Base-by-base conservation (phyloP, 768 basidiomycete genomes). In the Clathrus columnatus region DNA sequence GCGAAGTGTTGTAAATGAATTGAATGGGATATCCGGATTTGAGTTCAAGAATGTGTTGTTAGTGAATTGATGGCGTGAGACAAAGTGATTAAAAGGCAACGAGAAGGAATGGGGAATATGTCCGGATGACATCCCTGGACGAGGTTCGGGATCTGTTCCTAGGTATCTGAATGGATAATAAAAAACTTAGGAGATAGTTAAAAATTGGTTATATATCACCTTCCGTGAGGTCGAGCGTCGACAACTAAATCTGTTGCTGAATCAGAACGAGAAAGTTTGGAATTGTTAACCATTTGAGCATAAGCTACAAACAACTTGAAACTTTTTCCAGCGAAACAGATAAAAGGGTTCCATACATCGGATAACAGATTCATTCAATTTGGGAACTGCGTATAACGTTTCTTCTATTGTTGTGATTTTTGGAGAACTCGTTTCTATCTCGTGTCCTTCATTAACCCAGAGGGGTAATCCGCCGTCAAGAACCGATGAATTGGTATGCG, bases 381-480 rank as follows among this genome's bases (percentile, higher is more conserved):
- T 58, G 46, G 85, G 86, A 23, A 66, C 65, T 36, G 80, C 73
- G 63, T 90, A 89, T 1, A 56, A 61, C 32, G 69, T 62, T 59
- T 60, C 60, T 48, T 47, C 11, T 62, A 61, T 17, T 67, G 62
- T 48, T 57, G 56, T 18, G 64, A 57, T 47, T 28, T 27, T 49
- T 14, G 67, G 48, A 17, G 65, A 54, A 5, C 71, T 69, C 21
- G 64, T 63, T 48, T 81, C 83, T 8, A 80, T 63, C n/a, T 76
- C 72, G 16, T 78, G 70, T 18, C 84, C 83, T 64, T 87, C 83
- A 27, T 75, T 76, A 57, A 81, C 73, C 89, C 90, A 95, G 41
- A 79, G 72, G 28, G 89, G 91, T 11, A 97, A 77, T 18, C 94
- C 95, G n/a, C 96, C 96, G 67, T 98, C 83, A 16, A 99, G 76